These are phyloP conservation scores for Ceratopteris richardii DNA, from an alignment of 75 land plant genomes.

Conservation along the genomic window DNA sequence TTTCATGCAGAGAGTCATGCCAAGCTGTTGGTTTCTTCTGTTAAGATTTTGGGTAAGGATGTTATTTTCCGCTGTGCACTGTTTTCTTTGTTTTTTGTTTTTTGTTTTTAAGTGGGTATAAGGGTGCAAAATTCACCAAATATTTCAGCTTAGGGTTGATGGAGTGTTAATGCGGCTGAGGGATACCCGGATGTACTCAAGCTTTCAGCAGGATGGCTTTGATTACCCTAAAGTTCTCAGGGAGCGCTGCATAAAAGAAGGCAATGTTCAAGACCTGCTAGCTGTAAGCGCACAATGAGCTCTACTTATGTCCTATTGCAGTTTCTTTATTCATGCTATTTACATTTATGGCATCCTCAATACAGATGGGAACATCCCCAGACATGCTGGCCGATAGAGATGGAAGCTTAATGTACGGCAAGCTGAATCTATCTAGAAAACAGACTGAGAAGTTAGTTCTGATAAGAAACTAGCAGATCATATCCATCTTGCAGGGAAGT, in stretches of 20 bases:
- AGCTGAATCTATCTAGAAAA: not conserved
- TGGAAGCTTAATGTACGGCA: slow-evolving; percentile 2
- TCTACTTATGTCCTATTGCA: not conserved
- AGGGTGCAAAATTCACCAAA: not conserved
- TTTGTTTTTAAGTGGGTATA: not conserved
- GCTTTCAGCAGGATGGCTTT: slow-evolving; percentile 31
- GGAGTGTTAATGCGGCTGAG: slow-evolving; percentile 93
- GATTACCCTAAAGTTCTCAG: slow-evolving; percentile 49
- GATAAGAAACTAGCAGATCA: too few relatives aligned
- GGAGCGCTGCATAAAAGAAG: slow-evolving; percentile 75
- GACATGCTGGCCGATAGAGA: slow-evolving; percentile 5
- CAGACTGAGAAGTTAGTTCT: slow-evolving; percentile 6
- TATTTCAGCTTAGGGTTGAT: slow-evolving; percentile 87
- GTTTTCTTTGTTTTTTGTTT: not conserved
- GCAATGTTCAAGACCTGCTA: slow-evolving; percentile 46
- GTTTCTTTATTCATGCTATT: too few relatives aligned
- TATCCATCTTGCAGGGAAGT: too few relatives aligned
- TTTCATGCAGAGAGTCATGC: slow-evolving; percentile 87
- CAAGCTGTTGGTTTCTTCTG: slow-evolving; percentile 94
- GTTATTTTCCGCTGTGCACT: not conserved
- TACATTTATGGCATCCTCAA: not conserved
- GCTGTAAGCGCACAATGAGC: slow-evolving; percentile 41
- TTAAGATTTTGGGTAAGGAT: slow-evolving; percentile 81
- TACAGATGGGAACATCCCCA: slow-evolving; percentile 2
- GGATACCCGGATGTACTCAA: slow-evolving; percentile 80